A percentile compares a stretch with the other conserved stretches of the same genome.
Evolutionary conservation across 108 stramenopile species (phyloP).

Genomic region (Parietichytrium sp.): DNA sequence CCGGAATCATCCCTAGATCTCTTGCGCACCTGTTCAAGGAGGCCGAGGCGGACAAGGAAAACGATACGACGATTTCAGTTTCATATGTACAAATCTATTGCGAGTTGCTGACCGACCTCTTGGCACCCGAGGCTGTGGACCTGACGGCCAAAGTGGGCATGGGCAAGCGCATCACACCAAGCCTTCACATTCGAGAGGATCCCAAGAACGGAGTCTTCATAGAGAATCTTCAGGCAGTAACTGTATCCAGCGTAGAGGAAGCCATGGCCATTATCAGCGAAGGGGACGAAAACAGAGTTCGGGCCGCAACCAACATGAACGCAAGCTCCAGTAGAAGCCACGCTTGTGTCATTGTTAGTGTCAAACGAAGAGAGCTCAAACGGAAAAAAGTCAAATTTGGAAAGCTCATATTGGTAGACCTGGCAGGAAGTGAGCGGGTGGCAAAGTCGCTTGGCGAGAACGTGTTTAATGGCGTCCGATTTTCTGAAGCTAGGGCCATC

Average conservation of each 20-base stretch:
- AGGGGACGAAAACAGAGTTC: slow-evolving; percentile 11
- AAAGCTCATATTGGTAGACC: slow-evolving; percentile 60
- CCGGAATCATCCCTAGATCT: background rate
- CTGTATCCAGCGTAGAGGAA: background rate
- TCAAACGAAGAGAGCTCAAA: background rate
- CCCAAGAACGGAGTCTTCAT: background rate
- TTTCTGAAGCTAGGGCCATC: slow-evolving; percentile 63
- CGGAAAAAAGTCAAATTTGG: slow-evolving; percentile 44
- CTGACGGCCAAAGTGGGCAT: background rate
- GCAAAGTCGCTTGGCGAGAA: slow-evolving; percentile 56
- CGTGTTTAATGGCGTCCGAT: slow-evolving; percentile 59
- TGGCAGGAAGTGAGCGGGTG: slow-evolving; percentile 61
- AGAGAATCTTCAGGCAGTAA: background rate
- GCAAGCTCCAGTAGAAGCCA: background rate
- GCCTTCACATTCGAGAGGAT: background rate
- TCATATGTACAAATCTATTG: slow-evolving; percentile 29
- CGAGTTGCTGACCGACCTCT: slow-evolving; percentile 8
- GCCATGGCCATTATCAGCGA: slow-evolving; percentile 5
- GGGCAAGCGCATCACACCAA: background rate
- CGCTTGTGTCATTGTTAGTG: background rate
- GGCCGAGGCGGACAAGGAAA: background rate
- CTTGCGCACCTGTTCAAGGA: slow-evolving; percentile 19
- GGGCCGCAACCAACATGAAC: slow-evolving; percentile 29
- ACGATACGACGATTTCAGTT: background rate
- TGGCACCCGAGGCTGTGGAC: background rate